A percentile compares a stretch with the other conserved stretches of the same genome.
These are phyloP conservation scores for Orbilia quercus DNA, from an alignment of 2,329 filamentous ascomycete genomes.

Conservation along the genomic window DNA sequence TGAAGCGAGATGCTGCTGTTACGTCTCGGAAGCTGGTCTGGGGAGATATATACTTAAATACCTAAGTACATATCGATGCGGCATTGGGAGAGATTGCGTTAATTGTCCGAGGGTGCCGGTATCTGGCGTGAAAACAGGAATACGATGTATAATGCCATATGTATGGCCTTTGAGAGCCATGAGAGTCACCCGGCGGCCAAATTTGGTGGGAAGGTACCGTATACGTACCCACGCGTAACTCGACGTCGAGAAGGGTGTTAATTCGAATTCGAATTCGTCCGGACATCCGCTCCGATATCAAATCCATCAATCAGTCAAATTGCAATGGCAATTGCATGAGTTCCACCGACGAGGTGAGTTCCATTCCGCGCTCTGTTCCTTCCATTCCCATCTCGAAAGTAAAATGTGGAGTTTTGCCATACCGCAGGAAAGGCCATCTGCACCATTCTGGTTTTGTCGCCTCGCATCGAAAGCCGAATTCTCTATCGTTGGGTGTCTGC, in stretches of 20 bases:
- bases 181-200: background rate
- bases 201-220: background rate
- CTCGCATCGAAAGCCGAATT: constrained; percentile 56
- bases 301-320: constrained; percentile 62
- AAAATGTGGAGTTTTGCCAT: constrained; percentile 44
- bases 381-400: constrained; percentile 20
- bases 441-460: constrained; percentile 48
- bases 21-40: background rate
- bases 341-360: constrained; percentile 35
- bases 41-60: constrained; percentile 7
- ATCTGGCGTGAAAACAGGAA: constrained; percentile 4
- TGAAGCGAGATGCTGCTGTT: background rate
- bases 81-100: background rate
- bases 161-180: background rate
- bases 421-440: constrained; percentile 40
- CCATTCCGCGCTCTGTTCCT: constrained; percentile 10
- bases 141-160: too few relatives aligned
- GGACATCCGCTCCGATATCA: background rate
- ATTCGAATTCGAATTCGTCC: constrained; percentile 12
- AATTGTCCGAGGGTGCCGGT: constrained; percentile 14
- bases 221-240: too few relatives aligned
- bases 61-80: too few relatives aligned
- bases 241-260: background rate
- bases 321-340: constrained; percentile 63
- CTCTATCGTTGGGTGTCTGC: constrained; percentile 30